These are phyloP conservation scores for Malassezia globosa DNA, from an alignment of 1,284 basidiomycete species.

Conservation along the genomic window DNA sequence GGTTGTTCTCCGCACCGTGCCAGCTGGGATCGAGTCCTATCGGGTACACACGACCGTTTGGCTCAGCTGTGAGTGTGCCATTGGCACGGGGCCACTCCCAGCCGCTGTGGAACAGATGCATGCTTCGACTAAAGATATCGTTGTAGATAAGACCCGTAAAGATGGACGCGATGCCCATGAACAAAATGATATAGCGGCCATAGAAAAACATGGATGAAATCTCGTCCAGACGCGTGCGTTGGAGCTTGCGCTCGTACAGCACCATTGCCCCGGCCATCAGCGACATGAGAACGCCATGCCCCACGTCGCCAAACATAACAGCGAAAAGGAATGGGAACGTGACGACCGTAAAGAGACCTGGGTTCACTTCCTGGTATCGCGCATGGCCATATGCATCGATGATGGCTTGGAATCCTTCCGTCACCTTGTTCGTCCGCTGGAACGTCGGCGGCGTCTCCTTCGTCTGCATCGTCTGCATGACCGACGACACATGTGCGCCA, in stretches of 20 bases:
- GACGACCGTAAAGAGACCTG: conserved; percentile 82
- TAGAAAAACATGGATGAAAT: conserved; percentile 85
- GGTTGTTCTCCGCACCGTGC: conserved; percentile 82
- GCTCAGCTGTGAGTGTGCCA: conserved; percentile 39
- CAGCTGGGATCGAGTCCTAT: conserved; percentile 91
- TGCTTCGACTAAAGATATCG: conserved; percentile 90
- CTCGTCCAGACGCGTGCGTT: conserved; percentile 68
- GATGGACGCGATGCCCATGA: conserved; percentile 85
- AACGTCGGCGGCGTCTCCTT: conserved; percentile 89
- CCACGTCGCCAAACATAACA: conserved; percentile 99
- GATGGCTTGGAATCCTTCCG: conserved; percentile 91
- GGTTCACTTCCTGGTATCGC: conserved; percentile 92
- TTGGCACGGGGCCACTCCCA: conserved; percentile 63
- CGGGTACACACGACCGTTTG: conserved; percentile 61
- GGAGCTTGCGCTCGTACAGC: conserved; percentile 66
- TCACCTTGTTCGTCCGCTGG: conserved; percentile 90
- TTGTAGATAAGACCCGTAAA: conserved; percentile 98
- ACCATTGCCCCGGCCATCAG: conserved; percentile 73
- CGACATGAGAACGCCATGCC: conserved; percentile 79
- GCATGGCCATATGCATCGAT: conserved; percentile 96
- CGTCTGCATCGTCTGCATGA: conserved; percentile 80
- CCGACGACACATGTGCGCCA: conserved; percentile 80
- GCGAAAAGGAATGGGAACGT: conserved; percentile 98
- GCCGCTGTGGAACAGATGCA: conserved; percentile 76
- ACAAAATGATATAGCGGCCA: conserved; percentile 92